phyloP scores from a whole-genome alignment of 1,139 yeast species.

The Magnusiomyces clavatus region DNA sequence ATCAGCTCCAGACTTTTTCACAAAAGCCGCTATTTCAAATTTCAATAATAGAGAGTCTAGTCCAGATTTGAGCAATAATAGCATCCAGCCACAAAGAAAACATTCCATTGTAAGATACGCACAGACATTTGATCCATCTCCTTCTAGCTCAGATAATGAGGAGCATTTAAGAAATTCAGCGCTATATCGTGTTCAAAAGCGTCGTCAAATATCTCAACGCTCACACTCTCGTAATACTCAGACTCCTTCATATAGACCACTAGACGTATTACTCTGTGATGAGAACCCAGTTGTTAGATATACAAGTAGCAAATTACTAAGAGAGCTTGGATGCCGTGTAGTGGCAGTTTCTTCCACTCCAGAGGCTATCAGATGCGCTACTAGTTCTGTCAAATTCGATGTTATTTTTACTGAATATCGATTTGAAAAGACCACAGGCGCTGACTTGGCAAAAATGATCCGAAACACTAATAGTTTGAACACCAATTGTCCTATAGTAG shows the following conservation, averaged over 20 bases:
- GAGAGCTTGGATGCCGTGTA: conserved; percentile 70
- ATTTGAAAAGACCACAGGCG: conserved; percentile 57
- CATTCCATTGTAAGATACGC: conserved; percentile 28
- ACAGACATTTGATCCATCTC: conserved; percentile 43
- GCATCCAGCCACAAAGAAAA: conserved; percentile 11
- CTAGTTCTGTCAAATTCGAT: conserved; percentile 80
- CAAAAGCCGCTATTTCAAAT: conserved; percentile 1
- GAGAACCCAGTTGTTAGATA: conserved; percentile 79
- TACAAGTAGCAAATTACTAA: conserved; percentile 56
- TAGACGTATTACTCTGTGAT: conserved; percentile 77
- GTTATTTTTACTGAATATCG: conserved; percentile 70
- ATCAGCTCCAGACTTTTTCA: conserved; percentile 9
- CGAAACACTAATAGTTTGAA: conserved; percentile 71
- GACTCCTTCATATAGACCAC: conserved; percentile 27
- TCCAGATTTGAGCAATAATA: conserved; percentile 22
- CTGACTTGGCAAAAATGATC: conserved; percentile 72
- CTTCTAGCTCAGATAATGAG: conserved; percentile 65
- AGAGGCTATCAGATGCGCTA: conserved; percentile 72
- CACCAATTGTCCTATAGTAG: conserved; percentile 68
- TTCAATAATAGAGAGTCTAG: conserved; percentile 23
- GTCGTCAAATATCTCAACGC: conserved; percentile 45
- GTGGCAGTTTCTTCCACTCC: conserved; percentile 75
- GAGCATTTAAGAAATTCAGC: conserved; percentile 40
- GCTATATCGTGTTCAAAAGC: conserved; percentile 44
- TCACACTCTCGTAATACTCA: conserved; percentile 1